Conservation (phyloP, 805 yeast species). For the Clavispora phyllophila region DNA sequence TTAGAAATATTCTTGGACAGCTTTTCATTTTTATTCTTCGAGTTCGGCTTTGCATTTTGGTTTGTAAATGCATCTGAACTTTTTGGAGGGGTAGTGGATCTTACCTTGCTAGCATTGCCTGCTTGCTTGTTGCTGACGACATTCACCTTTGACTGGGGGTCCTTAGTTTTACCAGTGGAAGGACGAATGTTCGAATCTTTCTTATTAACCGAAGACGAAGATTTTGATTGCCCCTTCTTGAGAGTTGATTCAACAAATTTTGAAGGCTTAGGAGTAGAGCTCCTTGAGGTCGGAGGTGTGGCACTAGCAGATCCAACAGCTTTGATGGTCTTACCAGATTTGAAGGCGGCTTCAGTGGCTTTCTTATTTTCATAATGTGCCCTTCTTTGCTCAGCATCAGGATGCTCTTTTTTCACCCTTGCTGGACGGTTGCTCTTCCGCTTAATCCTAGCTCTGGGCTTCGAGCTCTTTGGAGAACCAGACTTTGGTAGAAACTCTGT, state of each 20-base stretch:
- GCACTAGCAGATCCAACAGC: conserved; percentile 31
- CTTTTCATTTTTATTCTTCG: background rate
- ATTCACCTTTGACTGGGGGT: too few species aligned
- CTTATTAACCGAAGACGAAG: background rate
- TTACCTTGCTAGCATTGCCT: too few species aligned
- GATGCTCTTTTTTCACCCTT: conserved; percentile 4
- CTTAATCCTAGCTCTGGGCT: conserved; percentile 23
- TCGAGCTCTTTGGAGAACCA: conserved; percentile 3
- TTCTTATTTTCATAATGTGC: conserved; percentile 33
- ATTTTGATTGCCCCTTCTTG: background rate
- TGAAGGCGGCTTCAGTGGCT: conserved; percentile 26
- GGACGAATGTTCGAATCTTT: background rate
- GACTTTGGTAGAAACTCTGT: conserved; percentile 33
- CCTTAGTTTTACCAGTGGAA: too few species aligned
- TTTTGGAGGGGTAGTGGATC: too few species aligned
- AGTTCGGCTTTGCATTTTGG: background rate
- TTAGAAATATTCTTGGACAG: too few species aligned
- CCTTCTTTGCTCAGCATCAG: conserved; percentile 31
- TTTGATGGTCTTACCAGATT: conserved; percentile 34
- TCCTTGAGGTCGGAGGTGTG: conserved; percentile 9
- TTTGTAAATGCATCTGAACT: background rate
- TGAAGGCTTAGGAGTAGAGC: conserved; percentile 7
- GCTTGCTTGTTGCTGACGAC: too few species aligned
- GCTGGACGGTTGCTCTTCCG: conserved; percentile 18
- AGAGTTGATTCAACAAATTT: background rate